These are phyloP conservation scores for Heliamphora exappendiculata DNA, from an alignment of 148 eudicot species.

Conservation along the genomic window DNA sequence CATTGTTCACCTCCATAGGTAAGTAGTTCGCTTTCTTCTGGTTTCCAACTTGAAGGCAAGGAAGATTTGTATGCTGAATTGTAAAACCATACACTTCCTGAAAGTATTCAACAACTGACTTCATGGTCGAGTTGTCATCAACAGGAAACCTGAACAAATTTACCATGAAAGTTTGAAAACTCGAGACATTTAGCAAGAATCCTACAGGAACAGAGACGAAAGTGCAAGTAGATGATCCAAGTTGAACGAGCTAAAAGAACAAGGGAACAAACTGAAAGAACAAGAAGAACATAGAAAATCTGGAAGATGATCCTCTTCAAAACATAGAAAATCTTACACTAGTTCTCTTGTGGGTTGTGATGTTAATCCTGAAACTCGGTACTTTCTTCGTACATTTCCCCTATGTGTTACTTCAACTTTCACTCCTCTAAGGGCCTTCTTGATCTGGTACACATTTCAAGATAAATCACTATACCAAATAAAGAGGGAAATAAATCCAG, in stretches of 20 bases:
- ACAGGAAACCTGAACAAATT: slow-evolving; percentile 53
- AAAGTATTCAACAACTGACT: slow-evolving; percentile 69
- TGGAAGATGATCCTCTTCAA: not conserved
- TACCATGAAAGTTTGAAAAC: not conserved
- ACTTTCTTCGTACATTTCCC: slow-evolving; percentile 57
- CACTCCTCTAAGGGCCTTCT: slow-evolving; percentile 65
- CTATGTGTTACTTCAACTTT: slow-evolving; percentile 75
- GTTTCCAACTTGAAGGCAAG: slow-evolving; percentile 80
- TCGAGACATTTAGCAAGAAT: not conserved
- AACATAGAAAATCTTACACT: slow-evolving; percentile 33
- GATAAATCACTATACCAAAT: not conserved
- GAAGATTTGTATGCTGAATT: slow-evolving; percentile 57
- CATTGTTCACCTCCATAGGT: slow-evolving; percentile 65
- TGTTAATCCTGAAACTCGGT: slow-evolving; percentile 64
- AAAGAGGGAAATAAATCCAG: not conserved
- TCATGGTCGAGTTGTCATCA: slow-evolving; percentile 57
- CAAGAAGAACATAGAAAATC: not conserved
- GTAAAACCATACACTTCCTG: slow-evolving; percentile 73
- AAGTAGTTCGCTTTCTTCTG: slow-evolving; percentile 76
- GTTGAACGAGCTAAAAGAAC: not conserved
- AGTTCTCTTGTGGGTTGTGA: slow-evolving; percentile 73
- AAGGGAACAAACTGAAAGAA: not conserved
- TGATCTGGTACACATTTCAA: slow-evolving; percentile 30
- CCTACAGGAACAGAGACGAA: not conserved
- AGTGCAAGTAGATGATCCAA: not conserved